Conservation (phyloP, 768 basidiomycete genomes). For the Coprinopsis cinerea region DNA sequence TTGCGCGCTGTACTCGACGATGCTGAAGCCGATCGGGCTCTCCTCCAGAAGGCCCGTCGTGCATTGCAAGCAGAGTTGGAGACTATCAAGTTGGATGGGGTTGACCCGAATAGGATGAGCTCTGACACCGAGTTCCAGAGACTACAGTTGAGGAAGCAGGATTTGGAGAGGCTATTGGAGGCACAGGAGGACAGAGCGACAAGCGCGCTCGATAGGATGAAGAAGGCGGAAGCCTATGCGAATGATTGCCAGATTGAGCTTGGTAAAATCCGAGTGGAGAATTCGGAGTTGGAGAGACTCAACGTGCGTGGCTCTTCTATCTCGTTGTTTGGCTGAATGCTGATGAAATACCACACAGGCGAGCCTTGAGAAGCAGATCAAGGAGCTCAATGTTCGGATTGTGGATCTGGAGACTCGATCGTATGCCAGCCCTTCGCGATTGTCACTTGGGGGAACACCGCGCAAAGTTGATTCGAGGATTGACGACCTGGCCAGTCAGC, state of each 20-base stretch:
- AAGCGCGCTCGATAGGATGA: slow-evolving; percentile 71
- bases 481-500: slow-evolving; percentile 63
- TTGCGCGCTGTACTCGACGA: slow-evolving; percentile 77
- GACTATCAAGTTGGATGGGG: slow-evolving; percentile 69
- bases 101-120: slow-evolving; percentile 62
- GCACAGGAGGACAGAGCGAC: slow-evolving; percentile 71
- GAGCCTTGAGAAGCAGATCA: slow-evolving; percentile 77
- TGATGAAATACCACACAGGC: slow-evolving; percentile 41
- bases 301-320: slow-evolving; percentile 44
- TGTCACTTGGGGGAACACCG: slow-evolving; percentile 29
- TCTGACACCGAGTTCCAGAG: slow-evolving; percentile 72
- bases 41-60: slow-evolving; percentile 77
- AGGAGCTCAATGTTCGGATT: slow-evolving; percentile 77
- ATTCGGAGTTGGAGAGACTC: slow-evolving; percentile 69
- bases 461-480: slow-evolving; percentile 64
- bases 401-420: slow-evolving; percentile 80
- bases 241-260: slow-evolving; percentile 73
- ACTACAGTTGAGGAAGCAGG: slow-evolving; percentile 75
- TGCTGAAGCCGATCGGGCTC: slow-evolving; percentile 73
- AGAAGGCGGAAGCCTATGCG: slow-evolving; percentile 73
- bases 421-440: slow-evolving; percentile 36
- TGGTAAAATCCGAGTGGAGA: slow-evolving; percentile 71
- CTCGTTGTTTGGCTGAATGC: background rate
- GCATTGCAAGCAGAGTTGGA: slow-evolving; percentile 77
- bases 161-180: slow-evolving; percentile 70